phyloP scores from a whole-genome alignment of 1,284 basidiomycete species.

The Leccinum pachyderme region DNA sequence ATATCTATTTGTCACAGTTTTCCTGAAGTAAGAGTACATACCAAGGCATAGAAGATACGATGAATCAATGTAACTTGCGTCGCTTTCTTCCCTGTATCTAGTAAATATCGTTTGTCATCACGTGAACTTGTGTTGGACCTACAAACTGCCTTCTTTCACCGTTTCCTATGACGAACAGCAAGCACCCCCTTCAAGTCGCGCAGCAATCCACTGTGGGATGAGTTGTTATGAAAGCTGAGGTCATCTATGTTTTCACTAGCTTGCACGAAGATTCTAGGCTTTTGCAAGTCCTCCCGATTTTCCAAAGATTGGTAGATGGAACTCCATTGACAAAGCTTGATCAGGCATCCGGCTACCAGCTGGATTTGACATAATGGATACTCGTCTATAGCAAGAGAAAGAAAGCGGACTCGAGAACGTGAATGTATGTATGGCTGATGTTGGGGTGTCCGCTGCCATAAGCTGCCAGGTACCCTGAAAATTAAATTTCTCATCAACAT shows the following conservation, averaged over 20 bases:
- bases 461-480: not conserved
- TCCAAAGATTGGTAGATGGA: not conserved
- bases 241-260: not conserved
- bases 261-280: not conserved
- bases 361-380: not conserved
- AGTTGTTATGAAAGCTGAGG: not conserved
- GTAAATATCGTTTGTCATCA: too few relatives aligned
- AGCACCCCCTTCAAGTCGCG: not conserved
- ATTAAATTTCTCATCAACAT: not conserved
- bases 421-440: not conserved
- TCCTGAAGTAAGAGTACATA: too few relatives aligned
- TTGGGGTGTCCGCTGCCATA: not conserved
- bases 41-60: too few relatives aligned
- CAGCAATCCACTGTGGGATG: not conserved
- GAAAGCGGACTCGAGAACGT: not conserved
- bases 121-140: not conserved
- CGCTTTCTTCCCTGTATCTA: too few relatives aligned
- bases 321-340: not conserved
- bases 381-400: not conserved
- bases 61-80: too few relatives aligned
- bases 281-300: not conserved
- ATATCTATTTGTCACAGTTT: not conserved
- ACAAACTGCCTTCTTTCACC: not conserved
- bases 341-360: not conserved
- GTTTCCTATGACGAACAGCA: not conserved